Evolutionary conservation across 139 green algal genomes (phyloP).

Genomic region (Chlorella ohadii): DNA sequence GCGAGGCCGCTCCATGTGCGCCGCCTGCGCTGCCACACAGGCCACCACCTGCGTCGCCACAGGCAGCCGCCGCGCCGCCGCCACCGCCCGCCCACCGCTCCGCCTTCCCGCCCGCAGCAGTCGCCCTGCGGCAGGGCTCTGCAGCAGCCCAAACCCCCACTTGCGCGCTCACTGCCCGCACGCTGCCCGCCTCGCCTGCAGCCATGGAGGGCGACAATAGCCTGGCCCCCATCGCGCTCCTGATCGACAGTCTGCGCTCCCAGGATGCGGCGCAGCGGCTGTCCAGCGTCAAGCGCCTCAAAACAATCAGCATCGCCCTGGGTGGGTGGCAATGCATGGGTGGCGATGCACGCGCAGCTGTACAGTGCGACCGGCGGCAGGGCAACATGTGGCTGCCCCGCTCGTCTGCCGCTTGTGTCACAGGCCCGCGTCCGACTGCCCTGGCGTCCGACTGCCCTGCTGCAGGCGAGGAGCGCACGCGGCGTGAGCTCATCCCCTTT

Average conservation of each 20-base stretch:
- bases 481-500: slow-evolving; percentile 98
- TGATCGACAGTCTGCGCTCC: slow-evolving; percentile 92
- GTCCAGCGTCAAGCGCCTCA: slow-evolving; percentile 91
- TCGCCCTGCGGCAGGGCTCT: no score
- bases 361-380: not conserved
- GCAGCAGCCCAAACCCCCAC: no score
- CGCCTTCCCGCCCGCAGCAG: no score
- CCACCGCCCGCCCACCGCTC: no score
- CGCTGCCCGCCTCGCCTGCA: not conserved
- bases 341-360: not conserved
- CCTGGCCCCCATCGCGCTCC: slow-evolving; percentile 21
- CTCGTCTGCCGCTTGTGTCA: not conserved
- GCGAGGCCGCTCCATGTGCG: no score
- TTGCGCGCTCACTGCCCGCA: no score
- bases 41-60: no score
- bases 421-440: not conserved
- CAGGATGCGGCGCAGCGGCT: slow-evolving; percentile 94
- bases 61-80: no score
- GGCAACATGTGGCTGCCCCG: not conserved
- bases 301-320: slow-evolving; percentile 94
- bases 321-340: slow-evolving; percentile 55
- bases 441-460: not conserved
- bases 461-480: slow-evolving; percentile 76
- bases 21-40: no score
- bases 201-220: slow-evolving; percentile 5